Evolutionary conservation across 225 moss, liverwort and hornwort species (phyloP), one percentile per base, ranked within the genome.

Genomic region (Physcomitrellopsis africana): DNA sequence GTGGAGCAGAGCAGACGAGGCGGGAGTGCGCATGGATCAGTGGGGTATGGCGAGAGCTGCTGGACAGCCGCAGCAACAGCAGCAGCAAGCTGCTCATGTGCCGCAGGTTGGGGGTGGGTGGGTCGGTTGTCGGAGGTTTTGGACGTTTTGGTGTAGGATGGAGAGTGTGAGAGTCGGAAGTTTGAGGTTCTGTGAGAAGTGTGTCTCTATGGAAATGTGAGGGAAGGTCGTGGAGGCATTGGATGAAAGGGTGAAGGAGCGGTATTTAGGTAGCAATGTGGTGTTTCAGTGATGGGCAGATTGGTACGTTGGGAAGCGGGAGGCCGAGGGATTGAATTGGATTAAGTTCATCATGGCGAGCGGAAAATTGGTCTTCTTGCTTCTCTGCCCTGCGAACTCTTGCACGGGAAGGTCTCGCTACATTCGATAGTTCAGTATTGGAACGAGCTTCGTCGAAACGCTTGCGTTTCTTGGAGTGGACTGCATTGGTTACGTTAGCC

Each of bases 21-120:
- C 11, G 67, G n/a, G 73, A 69, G 54, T 32, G 69, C 32, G 10
- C n/a, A 87, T 87, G 87, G 87, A 87, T 79, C 87, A 87, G 71
- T 87, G 87, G 87, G 77, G 77, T 11, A 77, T 87, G 87, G 79
- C 72, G 3, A 82, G 87, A 84, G 82, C 79, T 53, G 77, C 84
- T 67, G 83, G 69, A 27, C 76, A 76, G 13, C 72, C 75, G 76
- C 81, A 69, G 65, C 81, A 65, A 32, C 77, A 53, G 0, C 87
- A 73, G 15, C 84, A 84, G 5, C 84, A 82, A 70, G 80, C 77
- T 63, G 23, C 68, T 72, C 77, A 68, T 9, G 75, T 72, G 17
- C 46, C 77, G 23, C 84, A 82, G 80, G 81, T 81, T 37, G 32
- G 32, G 32, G 7, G 32, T 37, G 32, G 32, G 32, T 18, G 43